phyloP scores from a whole-genome alignment of 2,329 filamentous ascomycete species.

The Neopestalotiopsis sp. region DNA sequence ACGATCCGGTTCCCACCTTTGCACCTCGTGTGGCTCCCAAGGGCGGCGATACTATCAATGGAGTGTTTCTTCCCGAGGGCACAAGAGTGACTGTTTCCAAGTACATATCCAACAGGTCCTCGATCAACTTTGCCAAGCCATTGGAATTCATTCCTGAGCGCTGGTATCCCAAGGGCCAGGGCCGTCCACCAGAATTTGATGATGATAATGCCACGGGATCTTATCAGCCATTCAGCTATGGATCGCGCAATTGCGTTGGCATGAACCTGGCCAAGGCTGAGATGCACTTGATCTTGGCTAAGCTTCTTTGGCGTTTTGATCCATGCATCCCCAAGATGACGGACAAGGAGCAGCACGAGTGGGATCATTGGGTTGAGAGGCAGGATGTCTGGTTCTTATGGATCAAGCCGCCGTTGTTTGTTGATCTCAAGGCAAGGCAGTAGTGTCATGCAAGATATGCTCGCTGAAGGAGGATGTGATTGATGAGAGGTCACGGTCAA shows the following conservation, averaged over 20 bases:
- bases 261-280: slow-evolving; percentile 38
- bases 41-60: slow-evolving; percentile 20
- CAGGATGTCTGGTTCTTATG: slow-evolving; percentile 15
- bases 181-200: neutral
- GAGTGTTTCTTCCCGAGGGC: slow-evolving; percentile 21
- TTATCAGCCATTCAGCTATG: slow-evolving; percentile 25
- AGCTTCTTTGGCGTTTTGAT: slow-evolving; percentile 42
- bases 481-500: no score
- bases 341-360: neutral
- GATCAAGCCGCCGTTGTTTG: slow-evolving; percentile 13
- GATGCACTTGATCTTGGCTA: slow-evolving; percentile 41
- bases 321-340: slow-evolving; percentile 27
- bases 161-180: slow-evolving; percentile 27
- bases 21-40: slow-evolving; percentile 18
- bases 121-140: slow-evolving; percentile 21
- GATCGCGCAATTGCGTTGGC: slow-evolving; percentile 24
- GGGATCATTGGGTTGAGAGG: slow-evolving; percentile 15
- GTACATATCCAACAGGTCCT: slow-evolving; percentile 17
- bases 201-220: neutral
- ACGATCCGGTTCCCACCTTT: slow-evolving; percentile 22
- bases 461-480: no score
- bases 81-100: slow-evolving; percentile 21
- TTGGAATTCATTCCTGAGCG: slow-evolving; percentile 26
- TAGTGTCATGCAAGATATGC: neutral
- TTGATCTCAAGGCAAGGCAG: slow-evolving; percentile 9